Evolutionary conservation across 306 rosid species (phyloP), one percentile per base, ranked within the genome.

Genomic region (Aeschynomene evenia): DNA sequence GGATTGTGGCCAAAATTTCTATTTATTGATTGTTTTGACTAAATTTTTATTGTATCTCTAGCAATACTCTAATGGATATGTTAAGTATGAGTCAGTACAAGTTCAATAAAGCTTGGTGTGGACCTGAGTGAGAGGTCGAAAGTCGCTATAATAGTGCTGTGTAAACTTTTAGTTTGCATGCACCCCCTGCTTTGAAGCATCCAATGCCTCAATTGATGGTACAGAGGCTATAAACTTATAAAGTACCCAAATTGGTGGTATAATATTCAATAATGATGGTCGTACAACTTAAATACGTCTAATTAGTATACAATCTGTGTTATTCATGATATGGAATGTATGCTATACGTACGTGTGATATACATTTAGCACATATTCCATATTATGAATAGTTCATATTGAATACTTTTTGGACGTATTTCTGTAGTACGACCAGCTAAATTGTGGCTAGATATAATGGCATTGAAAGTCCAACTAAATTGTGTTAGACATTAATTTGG

Each of bases 91-190:
- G 29, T 36, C 61, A 54, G 29, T 14, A 23, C 19, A 43, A 16
- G 36, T 14, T 63, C 8, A 63, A 40, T 9, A 28, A 34, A 20
- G 21, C 12, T 16, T 5, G n/a, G n/a, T n/a, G 52, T 21, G 69
- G 37, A n/a, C 57, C 55, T 39, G 4, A 29, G 51, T 45, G 21
- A 22, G 36, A 60, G 80, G 64, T 58, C 33, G 9, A 50, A 76
- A 10, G 69, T 76, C 63, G 63, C 55, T 59, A 5, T 68, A 34
- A 36, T n/a, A n/a, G n/a, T 48, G 51, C 7, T 24, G 61, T 24
- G 9, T 48, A 2, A 71, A 69, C 64, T 55, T 40, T 54, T 22
- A 10, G 16, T 48, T 50, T 21, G 37, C 68, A 45, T 71, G 22
- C 36, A 57, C 14, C 2, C 14, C 2, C 39, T 15, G 4, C 13